These are phyloP conservation scores for Scedosporium dehoogii DNA, from an alignment of 2,329 filamentous ascomycete genomes.

Conservation along the genomic window DNA sequence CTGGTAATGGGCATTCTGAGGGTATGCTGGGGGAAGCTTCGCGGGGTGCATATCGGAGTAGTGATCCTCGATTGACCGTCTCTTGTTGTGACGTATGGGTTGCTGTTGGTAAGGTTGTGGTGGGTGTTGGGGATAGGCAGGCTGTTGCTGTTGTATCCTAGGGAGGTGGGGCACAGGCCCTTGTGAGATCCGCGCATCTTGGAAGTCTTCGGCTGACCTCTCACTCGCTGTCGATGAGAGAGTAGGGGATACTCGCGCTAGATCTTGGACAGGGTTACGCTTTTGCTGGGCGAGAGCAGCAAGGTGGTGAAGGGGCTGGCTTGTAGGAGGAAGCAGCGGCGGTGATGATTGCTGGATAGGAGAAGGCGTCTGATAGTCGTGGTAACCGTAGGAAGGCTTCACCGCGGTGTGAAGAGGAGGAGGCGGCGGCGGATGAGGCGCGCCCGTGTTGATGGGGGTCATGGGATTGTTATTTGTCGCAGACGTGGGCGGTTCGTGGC, in stretches of 20 bases:
- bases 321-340: conserved; percentile 6
- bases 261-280: conserved; percentile 4
- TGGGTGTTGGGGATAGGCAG: not conserved
- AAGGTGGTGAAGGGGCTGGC: conserved; percentile 5
- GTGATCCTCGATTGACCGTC: conserved; percentile 5
- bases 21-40: conserved; percentile 10
- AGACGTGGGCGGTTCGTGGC: conserved; percentile 5
- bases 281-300: conserved; percentile 2
- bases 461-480: conserved; percentile 3
- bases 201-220: conserved; percentile 8
- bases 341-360: conserved; percentile 14
- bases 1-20: not conserved
- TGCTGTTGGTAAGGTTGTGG: conserved; percentile 4
- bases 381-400: conserved; percentile 9
- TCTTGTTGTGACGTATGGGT: conserved; percentile 1
- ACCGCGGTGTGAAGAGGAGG: conserved; percentile 6
- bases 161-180: not conserved
- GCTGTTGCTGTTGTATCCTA: conserved; percentile 6
- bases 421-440: not conserved
- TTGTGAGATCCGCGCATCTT: conserved; percentile 6
- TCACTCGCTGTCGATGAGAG: conserved; percentile 9
- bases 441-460: conserved; percentile 2
- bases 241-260: conserved; percentile 8
- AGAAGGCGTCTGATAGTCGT: conserved; percentile 14
- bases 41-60: conserved; percentile 9